These are phyloP conservation scores for Dendrobium nobile DNA, from an alignment of 106 monocot genomes.

Conservation along the genomic window DNA sequence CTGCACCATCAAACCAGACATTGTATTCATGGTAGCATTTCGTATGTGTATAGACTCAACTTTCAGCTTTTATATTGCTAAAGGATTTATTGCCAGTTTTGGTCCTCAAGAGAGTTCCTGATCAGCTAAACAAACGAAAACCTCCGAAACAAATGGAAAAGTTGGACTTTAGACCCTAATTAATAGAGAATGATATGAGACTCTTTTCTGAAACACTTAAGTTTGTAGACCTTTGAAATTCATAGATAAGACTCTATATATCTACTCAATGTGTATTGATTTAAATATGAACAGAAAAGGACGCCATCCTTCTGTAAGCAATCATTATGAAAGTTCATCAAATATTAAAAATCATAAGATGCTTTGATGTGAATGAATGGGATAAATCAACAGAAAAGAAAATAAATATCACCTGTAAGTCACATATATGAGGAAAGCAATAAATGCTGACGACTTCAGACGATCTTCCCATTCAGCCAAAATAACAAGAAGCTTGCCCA, in stretches of 20 bases:
- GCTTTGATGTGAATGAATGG: neutral
- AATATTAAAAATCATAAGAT: neutral
- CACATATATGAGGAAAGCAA: conserved; percentile 24
- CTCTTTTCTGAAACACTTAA: too few species aligned
- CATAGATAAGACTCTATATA: neutral
- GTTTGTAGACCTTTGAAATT: neutral
- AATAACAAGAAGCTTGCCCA: conserved; percentile 19
- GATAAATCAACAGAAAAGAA: neutral
- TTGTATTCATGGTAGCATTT: too few species aligned
- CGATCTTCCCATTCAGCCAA: conserved; percentile 53
- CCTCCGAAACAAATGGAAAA: too few species aligned
- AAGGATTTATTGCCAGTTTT: too few species aligned
- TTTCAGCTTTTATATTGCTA: too few species aligned
- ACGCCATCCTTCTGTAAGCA: neutral
- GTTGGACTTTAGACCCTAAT: too few species aligned
- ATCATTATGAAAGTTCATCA: neutral
- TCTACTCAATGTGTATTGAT: too few species aligned
- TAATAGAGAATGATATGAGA: too few species aligned
- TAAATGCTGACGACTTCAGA: conserved; percentile 37
- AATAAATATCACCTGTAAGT: conserved; percentile 31
- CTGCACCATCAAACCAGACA: too few species aligned
- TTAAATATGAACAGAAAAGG: neutral
- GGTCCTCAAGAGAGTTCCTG: too few species aligned
- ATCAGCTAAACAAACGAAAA: too few species aligned
- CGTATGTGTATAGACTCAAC: too few species aligned